Percentiles rank a stretch among this genome's conserved stretches.
These are phyloP conservation scores for Boletus holoroseus DNA, from an alignment of 1,284 basidiomycete genomes.

Conservation along the genomic window DNA sequence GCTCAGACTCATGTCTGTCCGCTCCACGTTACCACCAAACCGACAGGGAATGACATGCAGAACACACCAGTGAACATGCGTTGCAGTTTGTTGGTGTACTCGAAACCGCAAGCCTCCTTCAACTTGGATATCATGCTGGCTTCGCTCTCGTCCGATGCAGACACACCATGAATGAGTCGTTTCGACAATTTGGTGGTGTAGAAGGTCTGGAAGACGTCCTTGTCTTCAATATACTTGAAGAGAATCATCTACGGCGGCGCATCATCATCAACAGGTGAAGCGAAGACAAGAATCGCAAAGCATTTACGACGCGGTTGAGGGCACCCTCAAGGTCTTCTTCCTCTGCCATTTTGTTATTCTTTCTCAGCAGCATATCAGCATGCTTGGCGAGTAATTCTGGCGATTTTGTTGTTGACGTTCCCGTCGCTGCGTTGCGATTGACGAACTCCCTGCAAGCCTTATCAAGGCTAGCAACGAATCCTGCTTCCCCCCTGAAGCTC, in stretches of 20 bases:
- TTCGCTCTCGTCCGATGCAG: slow-evolving; percentile 95
- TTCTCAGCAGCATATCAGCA: slow-evolving; percentile 85
- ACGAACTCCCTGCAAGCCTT: slow-evolving; percentile 96
- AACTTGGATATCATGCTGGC: slow-evolving; percentile 98
- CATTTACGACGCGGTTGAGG: slow-evolving; percentile 81
- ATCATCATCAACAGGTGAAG: slow-evolving; percentile 1
- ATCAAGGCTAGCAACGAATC: slow-evolving; percentile 93
- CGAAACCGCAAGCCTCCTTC: slow-evolving; percentile 98
- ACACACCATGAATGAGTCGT: slow-evolving; percentile 88
- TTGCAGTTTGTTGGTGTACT: slow-evolving; percentile 97
- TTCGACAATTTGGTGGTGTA: slow-evolving; percentile 96
- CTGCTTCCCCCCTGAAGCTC: slow-evolving; percentile 91
- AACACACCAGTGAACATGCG: slow-evolving; percentile 92
- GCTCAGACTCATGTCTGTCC: slow-evolving; percentile 86
- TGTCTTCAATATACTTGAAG: slow-evolving; percentile 99
- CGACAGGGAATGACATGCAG: background rate
- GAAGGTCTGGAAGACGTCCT: slow-evolving; percentile 99
- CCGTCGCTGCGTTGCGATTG: slow-evolving; percentile 90
- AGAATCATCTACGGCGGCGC: slow-evolving; percentile 76
- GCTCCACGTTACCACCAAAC: slow-evolving; percentile 6
- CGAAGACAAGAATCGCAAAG: background rate
- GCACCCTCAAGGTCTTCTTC: slow-evolving; percentile 88
- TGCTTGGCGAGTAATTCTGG: slow-evolving; percentile 95
- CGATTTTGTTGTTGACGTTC: slow-evolving; percentile 78
- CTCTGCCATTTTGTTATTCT: slow-evolving; percentile 95